These are phyloP conservation scores for Heliamphora ciliata DNA, from an alignment of 179 eudicot genomes.

Conservation along the genomic window DNA sequence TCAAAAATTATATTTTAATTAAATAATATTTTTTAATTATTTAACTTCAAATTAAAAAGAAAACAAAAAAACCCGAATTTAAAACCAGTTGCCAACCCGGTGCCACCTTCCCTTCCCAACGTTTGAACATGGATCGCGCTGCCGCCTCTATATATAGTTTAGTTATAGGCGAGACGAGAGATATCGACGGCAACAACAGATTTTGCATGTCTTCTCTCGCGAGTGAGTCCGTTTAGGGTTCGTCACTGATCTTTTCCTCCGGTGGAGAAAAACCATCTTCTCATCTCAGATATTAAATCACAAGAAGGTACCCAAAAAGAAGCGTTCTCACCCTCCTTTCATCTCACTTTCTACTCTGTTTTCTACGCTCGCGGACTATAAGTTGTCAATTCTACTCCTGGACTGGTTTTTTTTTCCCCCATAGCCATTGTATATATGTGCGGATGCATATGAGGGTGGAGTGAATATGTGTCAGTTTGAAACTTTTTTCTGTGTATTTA, in stretches of 20 bases:
- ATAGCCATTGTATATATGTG: background rate
- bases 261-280: too few relatives aligned
- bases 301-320: background rate
- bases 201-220: background rate
- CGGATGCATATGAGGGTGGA: background rate
- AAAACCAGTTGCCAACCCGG: background rate
- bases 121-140: conserved; percentile 7
- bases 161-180: background rate
- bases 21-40: too few relatives aligned
- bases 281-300: background rate
- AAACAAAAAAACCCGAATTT: too few relatives aligned
- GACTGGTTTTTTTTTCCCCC: background rate
- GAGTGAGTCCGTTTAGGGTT: background rate
- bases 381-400: background rate
- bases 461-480: background rate
- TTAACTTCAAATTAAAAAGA: too few relatives aligned
- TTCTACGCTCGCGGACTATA: background rate
- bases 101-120: background rate
- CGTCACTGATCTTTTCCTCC: background rate
- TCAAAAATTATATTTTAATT: too few relatives aligned
- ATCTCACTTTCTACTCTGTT: background rate
- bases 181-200: background rate
- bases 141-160: background rate
- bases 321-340: background rate
- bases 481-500: background rate